These are phyloP conservation scores for Macrolepiota albuminosa DNA, from an alignment of 768 basidiomycete species.

Conservation along the genomic window DNA sequence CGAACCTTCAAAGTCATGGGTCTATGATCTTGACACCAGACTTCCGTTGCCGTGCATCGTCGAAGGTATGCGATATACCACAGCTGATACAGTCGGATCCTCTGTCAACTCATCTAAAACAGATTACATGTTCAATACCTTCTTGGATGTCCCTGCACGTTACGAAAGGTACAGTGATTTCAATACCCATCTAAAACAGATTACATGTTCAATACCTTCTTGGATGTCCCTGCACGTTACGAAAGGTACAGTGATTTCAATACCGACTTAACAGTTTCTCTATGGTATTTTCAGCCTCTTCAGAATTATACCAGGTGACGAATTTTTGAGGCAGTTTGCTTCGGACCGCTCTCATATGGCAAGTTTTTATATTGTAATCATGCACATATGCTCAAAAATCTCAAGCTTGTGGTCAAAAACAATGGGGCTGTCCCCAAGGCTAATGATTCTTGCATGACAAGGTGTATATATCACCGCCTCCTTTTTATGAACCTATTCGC, in stretches of 20 bases:
- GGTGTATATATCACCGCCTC: conserved; percentile 41
- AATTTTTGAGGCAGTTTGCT: conserved; percentile 57
- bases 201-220: conserved; percentile 45
- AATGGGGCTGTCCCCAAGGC: neutral
- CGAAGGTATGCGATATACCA: conserved; percentile 34
- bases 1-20: conserved; percentile 31
- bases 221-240: conserved; percentile 29
- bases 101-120: conserved; percentile 2
- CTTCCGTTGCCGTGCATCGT: conserved; percentile 47
- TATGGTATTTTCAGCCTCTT: conserved; percentile 41
- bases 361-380: conserved; percentile 8
- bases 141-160: conserved; percentile 28
- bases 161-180: conserved; percentile 40
- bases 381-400: neutral
- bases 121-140: conserved; percentile 47
- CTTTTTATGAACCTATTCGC: conserved; percentile 43
- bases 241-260: conserved; percentile 34
- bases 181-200: conserved; percentile 23
- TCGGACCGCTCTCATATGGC: conserved; percentile 80
- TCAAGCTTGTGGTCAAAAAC: conserved; percentile 7
- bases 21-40: conserved; percentile 66
- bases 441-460: neutral
- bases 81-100: neutral
- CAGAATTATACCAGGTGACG: conserved; percentile 49
- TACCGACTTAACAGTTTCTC: neutral